Conservation (phyloP, 2,329 filamentous ascomycete species). For the Neospermospora avenae region DNA sequence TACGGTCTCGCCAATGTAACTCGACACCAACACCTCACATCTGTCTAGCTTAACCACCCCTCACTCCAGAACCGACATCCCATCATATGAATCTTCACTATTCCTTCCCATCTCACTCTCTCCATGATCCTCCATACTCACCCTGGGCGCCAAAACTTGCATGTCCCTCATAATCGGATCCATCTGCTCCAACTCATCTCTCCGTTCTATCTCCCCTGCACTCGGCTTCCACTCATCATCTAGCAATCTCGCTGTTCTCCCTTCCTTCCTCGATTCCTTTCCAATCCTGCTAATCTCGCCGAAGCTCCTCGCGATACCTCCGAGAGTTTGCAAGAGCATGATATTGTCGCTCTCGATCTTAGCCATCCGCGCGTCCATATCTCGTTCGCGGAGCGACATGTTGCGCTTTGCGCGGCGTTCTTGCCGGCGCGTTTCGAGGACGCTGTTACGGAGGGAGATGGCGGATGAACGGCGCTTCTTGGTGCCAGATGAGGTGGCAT, state of each 20-base stretch:
- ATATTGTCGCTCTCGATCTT: constrained; percentile 30
- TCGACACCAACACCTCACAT: background rate
- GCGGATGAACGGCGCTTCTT: background rate
- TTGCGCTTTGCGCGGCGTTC: constrained; percentile 22
- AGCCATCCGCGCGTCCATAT: constrained; percentile 23
- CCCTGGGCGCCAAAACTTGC: constrained; percentile 10
- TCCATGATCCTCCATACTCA: constrained; percentile 11
- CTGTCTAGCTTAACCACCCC: background rate
- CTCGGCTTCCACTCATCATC: background rate
- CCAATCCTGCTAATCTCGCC: constrained; percentile 14
- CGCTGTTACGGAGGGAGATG: background rate
- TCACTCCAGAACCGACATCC: background rate
- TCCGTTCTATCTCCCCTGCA: background rate
- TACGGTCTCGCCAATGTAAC: background rate
- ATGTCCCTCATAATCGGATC: constrained; percentile 18
- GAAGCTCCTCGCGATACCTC: constrained; percentile 22
- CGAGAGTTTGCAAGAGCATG: constrained; percentile 23
- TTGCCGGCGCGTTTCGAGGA: constrained; percentile 10
- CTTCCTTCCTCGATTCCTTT: background rate
- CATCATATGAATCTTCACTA: background rate
- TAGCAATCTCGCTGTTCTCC: background rate
- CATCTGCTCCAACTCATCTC: constrained; percentile 10
- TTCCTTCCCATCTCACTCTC: background rate
- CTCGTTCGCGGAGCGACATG: constrained; percentile 17
- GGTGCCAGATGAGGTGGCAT: background rate